phyloP scores from a whole-genome alignment of 495 filamentous ascomycete species.

The Podospora conica region DNA sequence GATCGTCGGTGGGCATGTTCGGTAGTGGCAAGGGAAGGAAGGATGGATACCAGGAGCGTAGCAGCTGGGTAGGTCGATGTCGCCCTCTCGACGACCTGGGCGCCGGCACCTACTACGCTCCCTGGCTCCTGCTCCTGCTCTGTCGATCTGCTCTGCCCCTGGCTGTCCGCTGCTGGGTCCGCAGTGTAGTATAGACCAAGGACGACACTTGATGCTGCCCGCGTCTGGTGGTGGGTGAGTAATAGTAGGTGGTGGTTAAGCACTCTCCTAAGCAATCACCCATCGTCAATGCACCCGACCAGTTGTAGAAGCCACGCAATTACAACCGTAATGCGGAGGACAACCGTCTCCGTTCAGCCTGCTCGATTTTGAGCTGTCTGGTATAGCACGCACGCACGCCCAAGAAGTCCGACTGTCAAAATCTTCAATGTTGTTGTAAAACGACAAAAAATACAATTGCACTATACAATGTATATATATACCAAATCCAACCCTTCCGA shows the following conservation, averaged over 20 bases:
- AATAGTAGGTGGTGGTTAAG: too few relatives aligned
- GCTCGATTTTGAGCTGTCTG: neutral
- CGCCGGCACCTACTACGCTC: neutral
- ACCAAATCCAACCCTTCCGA: neutral
- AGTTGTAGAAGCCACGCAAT: neutral
- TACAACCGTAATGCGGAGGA: neutral
- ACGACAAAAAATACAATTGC: slow-evolving; percentile 1
- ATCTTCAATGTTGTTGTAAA: neutral
- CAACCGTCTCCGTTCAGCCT: neutral
- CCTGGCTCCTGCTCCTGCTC: neutral
- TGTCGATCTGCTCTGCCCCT: too few relatives aligned
- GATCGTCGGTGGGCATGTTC: neutral
- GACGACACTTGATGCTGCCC: neutral
- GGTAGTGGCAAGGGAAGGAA: neutral
- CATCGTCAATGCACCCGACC: neutral
- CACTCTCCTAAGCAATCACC: neutral
- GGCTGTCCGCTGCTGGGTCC: too few relatives aligned
- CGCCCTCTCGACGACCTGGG: neutral
- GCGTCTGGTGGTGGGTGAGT: neutral
- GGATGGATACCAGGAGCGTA: neutral
- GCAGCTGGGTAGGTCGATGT: neutral
- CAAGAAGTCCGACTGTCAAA: too few relatives aligned
- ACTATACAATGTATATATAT: slow-evolving; percentile 5
- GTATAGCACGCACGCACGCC: too few relatives aligned
- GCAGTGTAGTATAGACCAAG: too few relatives aligned